A percentile compares a stretch with the other conserved stretches of the same genome.
These are phyloP conservation scores for Erysimum cheiranthoides DNA, from an alignment of 345 rosid species.

Conservation along the genomic window DNA sequence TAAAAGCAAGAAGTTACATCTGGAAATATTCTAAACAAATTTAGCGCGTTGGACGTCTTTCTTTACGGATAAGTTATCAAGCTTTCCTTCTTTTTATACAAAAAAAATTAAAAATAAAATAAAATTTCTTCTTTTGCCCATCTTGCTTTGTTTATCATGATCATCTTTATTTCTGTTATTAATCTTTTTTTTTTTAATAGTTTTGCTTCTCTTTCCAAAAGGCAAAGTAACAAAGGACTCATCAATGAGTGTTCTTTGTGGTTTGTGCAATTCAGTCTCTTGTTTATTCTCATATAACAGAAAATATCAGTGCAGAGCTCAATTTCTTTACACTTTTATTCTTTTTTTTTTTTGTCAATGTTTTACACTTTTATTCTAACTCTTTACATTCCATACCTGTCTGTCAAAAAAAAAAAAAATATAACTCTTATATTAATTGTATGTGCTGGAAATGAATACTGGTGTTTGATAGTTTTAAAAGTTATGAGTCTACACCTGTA, in stretches of 20 bases:
- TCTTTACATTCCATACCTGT: too few relatives aligned
- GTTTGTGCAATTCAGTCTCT: conserved; percentile 33
- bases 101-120: too few relatives aligned
- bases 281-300: conserved; percentile 31
- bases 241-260: conserved; percentile 43
- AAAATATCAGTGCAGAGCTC: too few relatives aligned
- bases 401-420: too few relatives aligned
- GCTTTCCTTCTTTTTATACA: conserved; percentile 4
- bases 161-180: conserved; percentile 11
- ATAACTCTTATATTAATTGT: too few relatives aligned
- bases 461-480: too few relatives aligned
- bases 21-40: conserved; percentile 24
- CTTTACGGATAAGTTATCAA: conserved; percentile 36
- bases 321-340: too few relatives aligned
- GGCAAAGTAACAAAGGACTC: conserved; percentile 36
- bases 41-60: conserved; percentile 28
- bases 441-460: too few relatives aligned
- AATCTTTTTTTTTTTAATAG: neutral
- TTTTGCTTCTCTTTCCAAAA: conserved; percentile 13
- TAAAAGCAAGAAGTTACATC: conserved; percentile 6
- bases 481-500: too few relatives aligned
- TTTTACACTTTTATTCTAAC: too few relatives aligned
- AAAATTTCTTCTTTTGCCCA: conserved; percentile 35
- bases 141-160: conserved; percentile 23
- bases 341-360: too few relatives aligned